Percentiles rank a stretch among this genome's conserved stretches.
Evolutionary conservation across 1,139 yeast genomes (phyloP).

Genomic region (Suhomyces guaymorum): DNA sequence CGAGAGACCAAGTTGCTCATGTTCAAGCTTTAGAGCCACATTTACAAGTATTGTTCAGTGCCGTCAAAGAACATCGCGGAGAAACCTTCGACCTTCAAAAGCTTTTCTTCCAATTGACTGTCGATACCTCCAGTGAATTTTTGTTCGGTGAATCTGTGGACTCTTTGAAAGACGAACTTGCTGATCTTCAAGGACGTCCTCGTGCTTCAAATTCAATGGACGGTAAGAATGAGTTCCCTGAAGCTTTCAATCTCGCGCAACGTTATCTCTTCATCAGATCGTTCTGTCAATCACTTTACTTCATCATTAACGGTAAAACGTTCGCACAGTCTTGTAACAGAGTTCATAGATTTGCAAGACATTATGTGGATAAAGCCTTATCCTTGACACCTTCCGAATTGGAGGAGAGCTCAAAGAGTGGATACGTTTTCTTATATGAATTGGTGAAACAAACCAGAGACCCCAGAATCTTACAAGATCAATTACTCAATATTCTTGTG

Average conservation of each 20-base stretch:
- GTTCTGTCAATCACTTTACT: slow-evolving; percentile 37
- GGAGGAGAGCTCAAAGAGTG: slow-evolving; percentile 34
- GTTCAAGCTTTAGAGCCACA: slow-evolving; percentile 28
- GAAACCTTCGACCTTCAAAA: slow-evolving; percentile 46
- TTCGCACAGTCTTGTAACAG: slow-evolving; percentile 32
- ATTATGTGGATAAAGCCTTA: slow-evolving; percentile 25
- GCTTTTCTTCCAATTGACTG: slow-evolving; percentile 50
- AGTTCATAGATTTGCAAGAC: slow-evolving; percentile 37
- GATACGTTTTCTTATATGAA: slow-evolving; percentile 53
- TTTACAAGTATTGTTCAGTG: slow-evolving; percentile 21
- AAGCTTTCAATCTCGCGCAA: slow-evolving; percentile 45
- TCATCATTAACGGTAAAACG: slow-evolving; percentile 30
- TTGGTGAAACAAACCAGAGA: slow-evolving; percentile 52
- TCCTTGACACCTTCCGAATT: slow-evolving; percentile 28
- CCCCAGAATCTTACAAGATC: slow-evolving; percentile 50
- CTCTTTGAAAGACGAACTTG: slow-evolving; percentile 38
- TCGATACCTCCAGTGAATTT: slow-evolving; percentile 61
- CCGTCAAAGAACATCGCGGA: slow-evolving; percentile 18
- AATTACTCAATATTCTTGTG: slow-evolving; percentile 50
- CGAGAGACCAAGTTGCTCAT: slow-evolving; percentile 31
- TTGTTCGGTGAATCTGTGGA: slow-evolving; percentile 57
- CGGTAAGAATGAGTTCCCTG: too few relatives aligned
- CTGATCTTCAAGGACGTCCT: too few relatives aligned
- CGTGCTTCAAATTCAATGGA: too few relatives aligned
- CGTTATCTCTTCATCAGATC: slow-evolving; percentile 38